phyloP scores from a whole-genome alignment of 108 stramenopile species.

The Ochromonas danica region DNA sequence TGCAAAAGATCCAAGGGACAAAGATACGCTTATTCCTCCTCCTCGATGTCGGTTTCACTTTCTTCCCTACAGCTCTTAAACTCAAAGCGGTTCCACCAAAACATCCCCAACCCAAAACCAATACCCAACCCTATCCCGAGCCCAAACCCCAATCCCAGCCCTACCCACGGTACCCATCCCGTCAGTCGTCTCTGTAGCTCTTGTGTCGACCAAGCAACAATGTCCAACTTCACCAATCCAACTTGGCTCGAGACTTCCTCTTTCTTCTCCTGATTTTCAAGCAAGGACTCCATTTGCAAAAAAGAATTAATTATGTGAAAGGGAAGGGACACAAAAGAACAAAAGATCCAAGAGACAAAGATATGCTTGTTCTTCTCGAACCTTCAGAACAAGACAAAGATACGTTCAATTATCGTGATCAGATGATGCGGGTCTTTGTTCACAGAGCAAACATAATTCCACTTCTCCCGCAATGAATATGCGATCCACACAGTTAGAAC shows the following conservation, averaged over 20 bases:
- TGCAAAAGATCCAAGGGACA: conserved; percentile 15
- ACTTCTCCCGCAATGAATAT: conserved; percentile 15
- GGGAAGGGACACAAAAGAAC: conserved; percentile 14
- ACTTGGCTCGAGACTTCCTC: conserved; percentile 13
- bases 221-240: conserved; percentile 15
- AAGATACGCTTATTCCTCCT: conserved; percentile 15
- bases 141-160: conserved; percentile 12
- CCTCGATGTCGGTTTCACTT: conserved; percentile 14
- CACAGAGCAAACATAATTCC: conserved; percentile 15
- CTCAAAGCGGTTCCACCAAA: conserved; percentile 14
- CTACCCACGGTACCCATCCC: conserved; percentile 12
- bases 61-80: conserved; percentile 15
- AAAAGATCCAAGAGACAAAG: conserved; percentile 16
- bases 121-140: conserved; percentile 13
- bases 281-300: conserved; percentile 15
- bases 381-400: conserved; percentile 15
- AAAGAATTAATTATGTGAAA: conserved; percentile 18
- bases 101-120: conserved; percentile 14
- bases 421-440: conserved; percentile 15
- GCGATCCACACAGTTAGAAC: conserved; percentile 14
- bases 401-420: conserved; percentile 16
- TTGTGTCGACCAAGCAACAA: conserved; percentile 15
- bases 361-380: conserved; percentile 16
- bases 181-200: conserved; percentile 13
- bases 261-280: conserved; percentile 17